Base-by-base conservation (phyloP, 129 eudicot species). In the Centrapalus pauciflorus region DNA sequence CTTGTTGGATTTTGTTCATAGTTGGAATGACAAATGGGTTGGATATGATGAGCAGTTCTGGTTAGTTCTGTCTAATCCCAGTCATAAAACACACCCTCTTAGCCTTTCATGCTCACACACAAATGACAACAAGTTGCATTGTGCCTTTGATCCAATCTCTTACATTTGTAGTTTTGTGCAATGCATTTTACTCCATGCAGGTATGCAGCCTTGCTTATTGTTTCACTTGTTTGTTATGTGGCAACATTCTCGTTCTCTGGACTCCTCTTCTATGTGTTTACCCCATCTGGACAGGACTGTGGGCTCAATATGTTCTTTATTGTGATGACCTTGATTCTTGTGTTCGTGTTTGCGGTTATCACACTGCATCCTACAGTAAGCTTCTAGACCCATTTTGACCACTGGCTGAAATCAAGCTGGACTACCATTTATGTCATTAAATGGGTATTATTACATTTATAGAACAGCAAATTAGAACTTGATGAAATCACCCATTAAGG, bases 21-120 rank as follows among this genome's bases (percentile, higher is more conserved):
- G 92, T 48, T 93, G 98, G 98, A 93, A 93, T 69, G 98, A 93
- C 81, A 93, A 79, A 81, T 93, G 98, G 98, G 98, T 93, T 78
- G 90, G 89, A 67, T 93, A 85, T 66, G 96, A 88, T 61, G 98
- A 93, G 76, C 85, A 82, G 76, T 88, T 93, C 83, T 93, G 98
- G 98, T 93, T 61, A 63, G 94, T 75, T 21, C 8, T 34, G 23
- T 7, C 3, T 26, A 46, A 46, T 5, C 8, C 3, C 14, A 37
- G 4, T 40, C 59, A 6, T 14, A 23, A 49, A 35, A 3, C 60
- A n/a, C 25, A 35, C 27, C 14, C 30, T 14, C 9, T 7, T 43
- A 43, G 21, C 20, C 20, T n/a, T 43, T 43, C 0, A n/a, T n/a
- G 21, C 7, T 43, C 19, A 43, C 50, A n/a, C 50, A 43, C 50